Percentiles rank a stretch among this genome's conserved stretches.
Conservation (phyloP, 257 asterid genomes). For the Przewalskia tangutica region DNA sequence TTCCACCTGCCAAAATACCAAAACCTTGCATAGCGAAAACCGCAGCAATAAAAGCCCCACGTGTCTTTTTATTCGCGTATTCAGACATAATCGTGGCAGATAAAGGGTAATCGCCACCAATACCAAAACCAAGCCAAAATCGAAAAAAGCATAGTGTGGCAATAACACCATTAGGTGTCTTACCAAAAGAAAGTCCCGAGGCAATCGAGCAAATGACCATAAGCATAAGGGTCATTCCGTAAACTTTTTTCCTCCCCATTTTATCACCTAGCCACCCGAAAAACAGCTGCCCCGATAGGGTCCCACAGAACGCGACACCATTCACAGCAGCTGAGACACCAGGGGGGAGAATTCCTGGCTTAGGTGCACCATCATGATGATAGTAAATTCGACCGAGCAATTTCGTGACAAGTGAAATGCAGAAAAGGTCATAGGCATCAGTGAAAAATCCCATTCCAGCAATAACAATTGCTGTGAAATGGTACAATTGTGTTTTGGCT, state of each 20-base stretch:
- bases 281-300: conserved; percentile 34
- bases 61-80: conserved; percentile 41
- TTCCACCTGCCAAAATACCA: conserved; percentile 39
- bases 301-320: conserved; percentile 40
- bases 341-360: conserved; percentile 27
- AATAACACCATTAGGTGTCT: conserved; percentile 24
- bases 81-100: conserved; percentile 54
- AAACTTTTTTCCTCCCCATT: conserved; percentile 32
- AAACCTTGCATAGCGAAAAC: conserved; percentile 53
- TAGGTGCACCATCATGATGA: conserved; percentile 15
- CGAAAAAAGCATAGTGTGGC: conserved; percentile 46
- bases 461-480: conserved; percentile 57
- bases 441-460: conserved; percentile 78
- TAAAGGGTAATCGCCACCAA: conserved; percentile 47
- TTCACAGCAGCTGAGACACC: conserved; percentile 28
- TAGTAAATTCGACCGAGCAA: conserved; percentile 50
- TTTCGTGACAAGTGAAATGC: conserved; percentile 29
- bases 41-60: conserved; percentile 45
- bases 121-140: conserved; percentile 53
- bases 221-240: conserved; percentile 36
- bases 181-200: conserved; percentile 33
- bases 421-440: conserved; percentile 58
- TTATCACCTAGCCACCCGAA: conserved; percentile 48
- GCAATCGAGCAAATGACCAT: conserved; percentile 36
- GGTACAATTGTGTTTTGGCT: conserved; percentile 53